Base-by-base conservation (phyloP, 257 asterid species). In the Fraxinus pennsylvanica region DNA sequence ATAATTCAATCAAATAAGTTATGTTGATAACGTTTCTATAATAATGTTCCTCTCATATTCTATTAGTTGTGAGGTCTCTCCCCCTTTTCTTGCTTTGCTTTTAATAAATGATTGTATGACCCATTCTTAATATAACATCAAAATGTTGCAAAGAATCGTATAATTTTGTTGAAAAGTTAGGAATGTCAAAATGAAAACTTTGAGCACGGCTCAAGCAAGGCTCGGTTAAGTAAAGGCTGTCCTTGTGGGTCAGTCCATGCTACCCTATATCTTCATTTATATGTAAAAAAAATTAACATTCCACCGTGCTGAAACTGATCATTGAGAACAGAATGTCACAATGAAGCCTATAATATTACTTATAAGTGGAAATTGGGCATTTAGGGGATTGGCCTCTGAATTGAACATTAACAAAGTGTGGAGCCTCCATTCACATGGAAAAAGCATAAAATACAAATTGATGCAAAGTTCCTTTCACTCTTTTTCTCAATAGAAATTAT, bases 401-500 rank as follows among this genome's bases (percentile, higher is more conserved):
- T 61, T 61, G 68, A 63, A 5, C 19, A 12, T 63, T 27, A 10
- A 3, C 4, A 63, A 27, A 12, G 36, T 25, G 69, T 4, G 69
- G 36, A 63, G 36, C 69, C 69, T 63, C 35, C n/a, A 12, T 25
- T 63, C 69, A 63, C 69, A 27, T 63, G 69, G 69, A 13, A 63
- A 63, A 63, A 63, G 69, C 69, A 63, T 13, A 63, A 27, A 63
- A 63, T 22, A 63, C 69, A 63, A 63, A 43, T 17, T 43, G 52
- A 10, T 10, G 52, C 52, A 10, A 43, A 9, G 33, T 27, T 63
- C 33, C 33, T 27, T 63, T 63, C 33, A 63, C 69, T 63, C 69
- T 63, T 63, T 61, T 63, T 63, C 69, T 63, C n/a, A 4, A 22
- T 63, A 63, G 69, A 63, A 63, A 63, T 63, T 27, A 63, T 63